Conservation (phyloP, 1,139 yeast genomes). For the Sporopachydermia cereana region DNA sequence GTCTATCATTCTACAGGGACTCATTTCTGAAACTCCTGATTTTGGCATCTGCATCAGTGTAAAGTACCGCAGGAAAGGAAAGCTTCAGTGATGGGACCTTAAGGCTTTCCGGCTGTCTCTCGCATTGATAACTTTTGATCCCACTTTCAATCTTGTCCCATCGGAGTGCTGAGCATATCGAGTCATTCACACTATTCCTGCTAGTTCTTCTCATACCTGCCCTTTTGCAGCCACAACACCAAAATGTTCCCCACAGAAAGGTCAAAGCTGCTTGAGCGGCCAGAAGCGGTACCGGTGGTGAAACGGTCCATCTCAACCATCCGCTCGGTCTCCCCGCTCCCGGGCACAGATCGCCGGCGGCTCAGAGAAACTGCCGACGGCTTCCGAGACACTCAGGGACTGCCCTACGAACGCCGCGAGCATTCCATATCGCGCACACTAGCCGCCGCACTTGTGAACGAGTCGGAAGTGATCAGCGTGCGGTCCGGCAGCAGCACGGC, state of each 20-base stretch:
- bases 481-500: neutral
- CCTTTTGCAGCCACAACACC: no score
- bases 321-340: neutral
- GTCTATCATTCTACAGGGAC: no score
- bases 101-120: no score
- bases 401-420: neutral
- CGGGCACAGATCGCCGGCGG: neutral
- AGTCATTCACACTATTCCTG: no score
- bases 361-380: neutral
- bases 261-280: neutral
- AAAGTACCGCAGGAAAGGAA: no score
- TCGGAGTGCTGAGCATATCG: no score
- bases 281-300: neutral
- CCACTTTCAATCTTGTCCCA: no score
- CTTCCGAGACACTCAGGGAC: neutral
- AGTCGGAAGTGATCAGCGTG: neutral
- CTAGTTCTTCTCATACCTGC: no score
- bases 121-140: no score
- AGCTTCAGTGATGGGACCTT: no score
- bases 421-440: neutral
- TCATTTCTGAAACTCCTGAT: no score
- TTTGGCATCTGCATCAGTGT: no score
- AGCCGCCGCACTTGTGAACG: neutral
- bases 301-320: slow-evolving; percentile 4
- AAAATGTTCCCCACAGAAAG: slow-evolving; percentile 2